Evolutionary conservation across 2,329 filamentous ascomycete genomes (phyloP), one percentile per base, ranked within the genome.

Genomic region (Pleurostoma richardsiae): DNA sequence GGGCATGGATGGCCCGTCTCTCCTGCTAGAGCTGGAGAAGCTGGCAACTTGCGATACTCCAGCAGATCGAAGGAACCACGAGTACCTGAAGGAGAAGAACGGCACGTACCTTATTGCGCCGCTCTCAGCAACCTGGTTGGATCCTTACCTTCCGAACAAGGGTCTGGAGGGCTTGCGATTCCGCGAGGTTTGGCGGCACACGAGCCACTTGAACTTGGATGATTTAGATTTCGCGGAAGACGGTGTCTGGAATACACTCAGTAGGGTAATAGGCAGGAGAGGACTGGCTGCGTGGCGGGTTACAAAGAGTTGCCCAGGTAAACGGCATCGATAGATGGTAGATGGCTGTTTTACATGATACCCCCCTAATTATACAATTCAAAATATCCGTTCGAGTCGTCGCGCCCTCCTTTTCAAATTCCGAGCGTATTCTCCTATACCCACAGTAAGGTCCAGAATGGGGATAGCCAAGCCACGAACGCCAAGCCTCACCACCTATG

Each of bases 211-310:
- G 31, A 90, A 90, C 57, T 68, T 92, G 39, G 88, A 92, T 63
- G 88, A 92, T 65, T 70, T 92, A 60, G 86, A 91, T 59, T 90
- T 88, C 70, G 85, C 72, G 3, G 83, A 87, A 50, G 87, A 91
- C 56, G 88, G 88, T 5, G 72, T 91, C 43, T 85, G 81, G 83
- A 72, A 77, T 50, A 91, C 88, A 6, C 63, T 92, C 41, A 69
- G 73, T 33, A 71, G 86, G 54, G 85, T 90, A 4, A 67, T 89
- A 54, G 82, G 82, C 36, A 71, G 80, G 53, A 70, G 82, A 43
- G 82, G 82, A 5, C 64, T 86, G 11, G 76, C 73, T 31, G 77
- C 74, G 36, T 86, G 82, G 82, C 76, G 80, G 48, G 76, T 86
- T 6, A 85, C 81, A 27, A 84, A 80, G 66, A 82, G 76, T 59